Evolutionary conservation across 1,139 yeast genomes (phyloP).

Genomic region (Nakaseomyces uthaithaninus): DNA sequence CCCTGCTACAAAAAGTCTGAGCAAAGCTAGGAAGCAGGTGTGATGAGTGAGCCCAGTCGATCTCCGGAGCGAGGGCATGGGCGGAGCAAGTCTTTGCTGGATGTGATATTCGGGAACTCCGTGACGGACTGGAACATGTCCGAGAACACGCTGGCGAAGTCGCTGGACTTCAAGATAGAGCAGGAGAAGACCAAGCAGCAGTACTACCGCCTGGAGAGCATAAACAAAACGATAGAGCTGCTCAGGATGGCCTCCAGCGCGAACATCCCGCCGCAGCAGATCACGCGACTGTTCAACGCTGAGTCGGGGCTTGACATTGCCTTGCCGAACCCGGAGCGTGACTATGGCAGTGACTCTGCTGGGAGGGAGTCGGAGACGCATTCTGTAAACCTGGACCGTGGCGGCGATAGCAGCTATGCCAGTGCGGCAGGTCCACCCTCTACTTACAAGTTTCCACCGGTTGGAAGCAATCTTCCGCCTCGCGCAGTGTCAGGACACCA

Average conservation of each 20-base stretch:
- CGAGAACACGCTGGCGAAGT: constrained; percentile 54
- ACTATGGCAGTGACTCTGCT: neutral
- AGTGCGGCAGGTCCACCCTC: constrained; percentile 16
- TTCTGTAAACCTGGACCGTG: too few relatives aligned
- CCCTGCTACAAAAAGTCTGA: too few relatives aligned
- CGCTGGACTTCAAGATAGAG: constrained; percentile 58
- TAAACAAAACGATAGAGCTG: constrained; percentile 53
- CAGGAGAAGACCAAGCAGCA: constrained; percentile 84
- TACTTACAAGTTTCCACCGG: constrained; percentile 23
- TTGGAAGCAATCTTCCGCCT: constrained; percentile 8
- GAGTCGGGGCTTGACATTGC: neutral
- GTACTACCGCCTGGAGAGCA: constrained; percentile 57
- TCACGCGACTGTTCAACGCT: constrained; percentile 51
- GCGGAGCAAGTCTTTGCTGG: constrained; percentile 10
- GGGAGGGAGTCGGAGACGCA: neutral
- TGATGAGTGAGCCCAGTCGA: too few relatives aligned
- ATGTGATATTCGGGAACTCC: constrained; percentile 20
- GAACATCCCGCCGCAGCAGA: constrained; percentile 57
- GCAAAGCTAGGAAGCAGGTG: too few relatives aligned
- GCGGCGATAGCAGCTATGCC: too few relatives aligned
- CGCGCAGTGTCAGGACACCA: constrained; percentile 20
- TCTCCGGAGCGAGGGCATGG: constrained; percentile 2
- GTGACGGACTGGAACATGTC: constrained; percentile 28
- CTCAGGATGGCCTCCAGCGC: constrained; percentile 54
- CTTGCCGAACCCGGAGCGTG: too few relatives aligned